These are phyloP conservation scores for Conticribra guillardii DNA, from an alignment of 108 stramenopile species.

Conservation along the genomic window DNA sequence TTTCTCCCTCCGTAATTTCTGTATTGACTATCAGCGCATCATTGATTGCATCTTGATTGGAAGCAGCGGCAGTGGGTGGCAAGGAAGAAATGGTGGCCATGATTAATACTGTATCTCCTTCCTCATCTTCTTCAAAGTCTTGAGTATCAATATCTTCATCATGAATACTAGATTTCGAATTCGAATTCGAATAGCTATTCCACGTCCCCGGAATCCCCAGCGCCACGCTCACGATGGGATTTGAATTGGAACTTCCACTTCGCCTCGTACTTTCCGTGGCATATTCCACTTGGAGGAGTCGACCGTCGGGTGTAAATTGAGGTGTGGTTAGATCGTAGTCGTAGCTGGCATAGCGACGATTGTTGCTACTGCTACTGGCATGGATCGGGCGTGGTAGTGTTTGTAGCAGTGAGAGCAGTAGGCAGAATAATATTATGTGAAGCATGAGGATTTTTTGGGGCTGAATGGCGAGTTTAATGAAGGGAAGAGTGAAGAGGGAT, in stretches of 20 bases:
- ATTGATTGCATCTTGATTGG: background rate
- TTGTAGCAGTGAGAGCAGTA: too few relatives aligned
- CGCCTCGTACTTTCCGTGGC: constrained; percentile 61
- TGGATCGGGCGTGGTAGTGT: too few relatives aligned
- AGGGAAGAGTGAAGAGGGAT: too few relatives aligned
- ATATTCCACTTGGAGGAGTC: constrained; percentile 86
- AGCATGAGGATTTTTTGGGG: too few relatives aligned
- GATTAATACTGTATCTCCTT: constrained; percentile 27
- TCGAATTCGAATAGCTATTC: background rate
- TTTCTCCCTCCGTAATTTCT: too few relatives aligned
- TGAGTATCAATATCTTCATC: too few relatives aligned
- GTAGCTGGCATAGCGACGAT: constrained; percentile 76
- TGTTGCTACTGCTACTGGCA: too few relatives aligned
- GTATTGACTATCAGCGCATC: constrained; percentile 1
- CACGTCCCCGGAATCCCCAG: constrained; percentile 14
- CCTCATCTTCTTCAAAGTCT: background rate
- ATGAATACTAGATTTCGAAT: too few relatives aligned
- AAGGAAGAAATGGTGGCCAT: constrained; percentile 39
- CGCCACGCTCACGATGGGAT: constrained; percentile 62
- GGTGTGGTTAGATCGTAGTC: constrained; percentile 83
- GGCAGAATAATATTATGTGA: too few relatives aligned
- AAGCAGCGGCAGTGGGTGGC: constrained; percentile 11
- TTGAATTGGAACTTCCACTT: constrained; percentile 51
- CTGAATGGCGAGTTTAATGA: too few relatives aligned
- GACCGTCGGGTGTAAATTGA: constrained; percentile 85